A percentile compares a stretch with the other conserved stretches of the same genome.
phyloP scores from a whole-genome alignment of 1,284 basidiomycete genomes.

The Fomitopsis betulina region DNA sequence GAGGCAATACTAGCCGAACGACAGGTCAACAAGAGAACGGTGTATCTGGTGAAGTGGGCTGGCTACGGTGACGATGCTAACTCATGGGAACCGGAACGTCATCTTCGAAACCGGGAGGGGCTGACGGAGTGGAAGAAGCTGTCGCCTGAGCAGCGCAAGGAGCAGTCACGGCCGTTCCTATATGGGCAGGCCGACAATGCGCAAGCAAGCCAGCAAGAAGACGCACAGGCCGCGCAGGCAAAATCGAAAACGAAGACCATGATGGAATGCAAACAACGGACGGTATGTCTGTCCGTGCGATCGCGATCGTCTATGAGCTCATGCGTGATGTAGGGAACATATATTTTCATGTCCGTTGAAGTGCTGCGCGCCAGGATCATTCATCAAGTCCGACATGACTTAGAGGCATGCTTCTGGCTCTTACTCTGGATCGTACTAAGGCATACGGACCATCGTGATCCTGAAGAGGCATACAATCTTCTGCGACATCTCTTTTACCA shows the following conservation, averaged over 20 bases:
- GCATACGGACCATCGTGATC: too few relatives aligned
- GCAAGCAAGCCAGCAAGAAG: too few relatives aligned
- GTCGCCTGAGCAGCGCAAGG: not conserved
- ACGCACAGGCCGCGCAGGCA: too few relatives aligned
- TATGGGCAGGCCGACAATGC: too few relatives aligned
- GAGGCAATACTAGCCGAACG: not conserved
- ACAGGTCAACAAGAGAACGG: too few relatives aligned
- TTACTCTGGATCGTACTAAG: slow-evolving; percentile 13
- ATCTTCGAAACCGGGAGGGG: not conserved
- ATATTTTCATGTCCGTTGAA: slow-evolving; percentile 12
- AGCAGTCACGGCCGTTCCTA: not conserved
- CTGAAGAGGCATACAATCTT: too few relatives aligned
- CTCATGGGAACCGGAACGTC: not conserved
- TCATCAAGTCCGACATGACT: slow-evolving; percentile 11
- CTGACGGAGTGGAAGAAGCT: not conserved
- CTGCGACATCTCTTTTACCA: too few relatives aligned
- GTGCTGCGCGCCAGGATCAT: not conserved
- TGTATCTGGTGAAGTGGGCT: not conserved
- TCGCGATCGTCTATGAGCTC: too few relatives aligned
- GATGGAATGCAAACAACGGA: slow-evolving; percentile 9
- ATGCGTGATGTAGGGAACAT: slow-evolving; percentile 17
- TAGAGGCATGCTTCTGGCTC: slow-evolving; percentile 16
- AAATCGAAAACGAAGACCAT: too few relatives aligned
- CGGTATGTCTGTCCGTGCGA: too few relatives aligned
- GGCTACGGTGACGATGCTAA: not conserved